Conservation (phyloP, 331 rosid genomes). For the Dryas integrifolia region DNA sequence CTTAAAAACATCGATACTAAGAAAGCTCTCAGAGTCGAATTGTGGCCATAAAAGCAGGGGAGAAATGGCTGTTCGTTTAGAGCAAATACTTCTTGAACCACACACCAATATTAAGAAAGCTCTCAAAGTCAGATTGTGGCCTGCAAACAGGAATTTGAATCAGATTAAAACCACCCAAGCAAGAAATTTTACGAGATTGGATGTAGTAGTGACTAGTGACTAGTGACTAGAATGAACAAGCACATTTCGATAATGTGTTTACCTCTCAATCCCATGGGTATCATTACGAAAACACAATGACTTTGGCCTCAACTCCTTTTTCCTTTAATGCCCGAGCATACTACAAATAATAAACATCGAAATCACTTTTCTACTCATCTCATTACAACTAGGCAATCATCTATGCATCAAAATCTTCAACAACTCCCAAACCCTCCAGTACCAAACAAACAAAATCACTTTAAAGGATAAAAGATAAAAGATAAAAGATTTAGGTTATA, state of each 20-base stretch:
- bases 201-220: not conserved
- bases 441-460: not conserved
- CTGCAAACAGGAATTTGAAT: constrained; percentile 33
- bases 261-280: constrained; percentile 74
- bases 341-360: constrained; percentile 35
- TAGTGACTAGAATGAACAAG: no score
- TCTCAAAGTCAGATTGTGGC: constrained; percentile 93
- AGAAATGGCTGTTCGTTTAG: constrained; percentile 42
- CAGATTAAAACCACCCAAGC: constrained; percentile 6
- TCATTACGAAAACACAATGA: constrained; percentile 76
- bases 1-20: not conserved
- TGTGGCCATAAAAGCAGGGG: not conserved
- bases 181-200: not conserved
- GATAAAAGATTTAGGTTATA: not conserved
- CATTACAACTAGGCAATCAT: not conserved
- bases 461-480: not conserved
- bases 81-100: constrained; percentile 78
- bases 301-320: constrained; percentile 65
- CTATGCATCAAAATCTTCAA: constrained; percentile 25
- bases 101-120: constrained; percentile 73
- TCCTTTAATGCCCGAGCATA: constrained; percentile 77
- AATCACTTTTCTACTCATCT: not conserved
- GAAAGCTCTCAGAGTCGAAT: not conserved
- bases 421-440: no score
- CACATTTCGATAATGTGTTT: constrained; percentile 1